Conservation (phyloP, 1,284 basidiomycete species). For the Sanguinoderma infundibulare region DNA sequence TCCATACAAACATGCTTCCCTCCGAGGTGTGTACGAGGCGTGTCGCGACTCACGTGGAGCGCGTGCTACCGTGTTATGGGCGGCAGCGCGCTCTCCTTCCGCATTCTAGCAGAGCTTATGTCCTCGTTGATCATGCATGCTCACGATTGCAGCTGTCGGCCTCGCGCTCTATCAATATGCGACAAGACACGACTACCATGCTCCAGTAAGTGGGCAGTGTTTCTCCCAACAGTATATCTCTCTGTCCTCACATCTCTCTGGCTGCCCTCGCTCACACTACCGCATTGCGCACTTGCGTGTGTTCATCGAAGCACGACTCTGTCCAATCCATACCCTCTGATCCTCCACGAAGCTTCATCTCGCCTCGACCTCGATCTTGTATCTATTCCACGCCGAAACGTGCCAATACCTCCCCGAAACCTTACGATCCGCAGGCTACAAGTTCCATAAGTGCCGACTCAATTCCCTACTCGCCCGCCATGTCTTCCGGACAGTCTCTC, state of each 20-base stretch:
- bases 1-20: slow-evolving; percentile 8
- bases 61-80: slow-evolving; percentile 34
- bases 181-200: slow-evolving; percentile 16
- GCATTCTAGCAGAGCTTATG: slow-evolving; percentile 16
- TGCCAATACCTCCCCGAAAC: slow-evolving; percentile 27
- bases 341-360: slow-evolving; percentile 7
- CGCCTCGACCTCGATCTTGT: slow-evolving; percentile 11
- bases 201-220: slow-evolving; percentile 6
- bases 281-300: slow-evolving; percentile 26
- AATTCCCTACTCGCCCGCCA: slow-evolving; percentile 17
- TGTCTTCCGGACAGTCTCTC: slow-evolving; percentile 36
- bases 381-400: slow-evolving; percentile 25
- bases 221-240: slow-evolving; percentile 22
- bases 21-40: slow-evolving; percentile 25
- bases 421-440: slow-evolving; percentile 29
- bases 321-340: slow-evolving; percentile 11
- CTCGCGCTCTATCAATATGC: slow-evolving; percentile 25
- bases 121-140: slow-evolving; percentile 39
- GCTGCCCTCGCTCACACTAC: slow-evolving; percentile 12
- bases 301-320: slow-evolving; percentile 19
- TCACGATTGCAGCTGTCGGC: slow-evolving; percentile 20
- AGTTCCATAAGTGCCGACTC: slow-evolving; percentile 32
- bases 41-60: slow-evolving; percentile 31
- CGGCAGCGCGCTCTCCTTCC: slow-evolving; percentile 23
- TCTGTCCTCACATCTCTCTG: slow-evolving; percentile 7